Conservation (phyloP, 1,284 basidiomycete genomes). For the Thecaphora frezii region DNA sequence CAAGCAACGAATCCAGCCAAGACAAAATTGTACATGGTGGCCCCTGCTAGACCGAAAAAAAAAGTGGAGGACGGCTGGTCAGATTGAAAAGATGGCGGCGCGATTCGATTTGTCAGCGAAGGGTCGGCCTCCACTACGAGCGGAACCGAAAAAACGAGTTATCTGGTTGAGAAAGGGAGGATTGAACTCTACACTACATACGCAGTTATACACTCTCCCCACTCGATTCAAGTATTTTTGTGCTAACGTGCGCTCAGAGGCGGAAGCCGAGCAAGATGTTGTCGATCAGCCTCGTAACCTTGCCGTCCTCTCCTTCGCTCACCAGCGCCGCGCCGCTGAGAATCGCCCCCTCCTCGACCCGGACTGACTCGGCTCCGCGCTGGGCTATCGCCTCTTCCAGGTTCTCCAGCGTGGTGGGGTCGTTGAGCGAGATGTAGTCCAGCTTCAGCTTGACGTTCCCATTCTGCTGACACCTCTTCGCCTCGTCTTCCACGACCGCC, state of each 20-base stretch:
- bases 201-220: too few relatives aligned
- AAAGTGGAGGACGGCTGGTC: too few relatives aligned
- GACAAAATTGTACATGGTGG: too few relatives aligned
- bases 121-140: too few relatives aligned
- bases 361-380: conserved; percentile 46
- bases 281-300: conserved; percentile 86
- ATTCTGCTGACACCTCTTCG: conserved; percentile 4
- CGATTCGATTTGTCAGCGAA: background rate
- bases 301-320: conserved; percentile 58
- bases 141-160: background rate
- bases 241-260: conserved; percentile 3
- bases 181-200: too few relatives aligned
- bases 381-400: conserved; percentile 60
- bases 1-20: too few relatives aligned
- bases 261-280: conserved; percentile 75
- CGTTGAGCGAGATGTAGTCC: conserved; percentile 89
- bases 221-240: too few relatives aligned
- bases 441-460: conserved; percentile 63
- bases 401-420: conserved; percentile 69
- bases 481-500: conserved; percentile 16
- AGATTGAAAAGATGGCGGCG: too few relatives aligned
- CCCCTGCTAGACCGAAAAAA: too few relatives aligned
- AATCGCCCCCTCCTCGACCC: conserved; percentile 66
- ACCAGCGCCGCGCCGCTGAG: conserved; percentile 87
- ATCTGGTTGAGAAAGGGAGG: too few relatives aligned